These are phyloP conservation scores for Forsythia viridissima DNA, from an alignment of 257 asterid species.

Conservation along the genomic window DNA sequence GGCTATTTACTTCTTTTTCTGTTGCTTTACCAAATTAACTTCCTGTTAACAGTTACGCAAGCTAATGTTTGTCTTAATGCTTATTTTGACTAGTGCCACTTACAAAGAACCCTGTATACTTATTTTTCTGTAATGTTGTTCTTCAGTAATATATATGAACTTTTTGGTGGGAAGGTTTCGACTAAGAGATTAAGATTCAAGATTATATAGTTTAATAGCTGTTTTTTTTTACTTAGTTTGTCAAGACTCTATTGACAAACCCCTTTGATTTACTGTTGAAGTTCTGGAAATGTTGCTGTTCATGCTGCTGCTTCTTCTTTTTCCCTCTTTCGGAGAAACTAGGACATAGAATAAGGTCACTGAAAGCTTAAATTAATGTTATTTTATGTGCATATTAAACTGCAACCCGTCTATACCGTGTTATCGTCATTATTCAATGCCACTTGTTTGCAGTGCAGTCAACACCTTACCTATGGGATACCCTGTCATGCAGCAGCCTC, in stretches of 20 bases:
- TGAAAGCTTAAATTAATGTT: background rate
- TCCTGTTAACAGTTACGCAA: background rate
- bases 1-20: too few relatives aligned
- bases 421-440: constrained; percentile 29
- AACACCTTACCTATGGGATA: constrained; percentile 78
- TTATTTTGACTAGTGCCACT: background rate
- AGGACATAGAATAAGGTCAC: background rate
- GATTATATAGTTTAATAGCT: too few relatives aligned
- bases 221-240: too few relatives aligned
- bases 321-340: background rate
- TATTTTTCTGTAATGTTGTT: background rate
- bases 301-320: background rate
- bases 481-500: constrained; percentile 65
- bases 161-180: background rate
- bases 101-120: background rate
- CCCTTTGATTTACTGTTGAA: too few relatives aligned
- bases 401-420: background rate
- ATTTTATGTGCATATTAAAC: background rate
- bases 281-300: background rate
- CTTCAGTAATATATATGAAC: background rate
- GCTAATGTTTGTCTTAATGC: background rate
- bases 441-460: constrained; percentile 62
- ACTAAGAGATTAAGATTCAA: background rate
- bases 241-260: background rate
- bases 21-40: too few relatives aligned